phyloP scores from a whole-genome alignment of 1,139 yeast genomes.

The Lodderomyces beijingensis region DNA sequence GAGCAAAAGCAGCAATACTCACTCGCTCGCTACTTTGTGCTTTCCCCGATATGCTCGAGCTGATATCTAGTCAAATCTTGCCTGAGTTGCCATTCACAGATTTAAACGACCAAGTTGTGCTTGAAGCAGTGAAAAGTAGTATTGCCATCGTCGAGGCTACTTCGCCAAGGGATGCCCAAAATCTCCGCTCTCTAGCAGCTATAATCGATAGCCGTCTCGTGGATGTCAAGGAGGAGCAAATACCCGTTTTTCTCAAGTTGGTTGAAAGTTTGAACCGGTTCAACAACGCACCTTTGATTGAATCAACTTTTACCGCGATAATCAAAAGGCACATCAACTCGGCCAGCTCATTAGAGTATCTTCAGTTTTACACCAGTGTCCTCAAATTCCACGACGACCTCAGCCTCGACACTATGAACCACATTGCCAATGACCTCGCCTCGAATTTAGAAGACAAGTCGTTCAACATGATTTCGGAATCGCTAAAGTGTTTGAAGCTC shows the following conservation, averaged over 20 bases:
- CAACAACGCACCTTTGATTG: constrained; percentile 17
- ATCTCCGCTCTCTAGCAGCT: constrained; percentile 13
- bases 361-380: constrained; percentile 25
- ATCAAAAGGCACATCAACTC: constrained; percentile 17
- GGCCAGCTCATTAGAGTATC: constrained; percentile 22
- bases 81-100: constrained; percentile 26
- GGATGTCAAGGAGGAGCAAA: constrained; percentile 18
- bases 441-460: constrained; percentile 33
- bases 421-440: constrained; percentile 41
- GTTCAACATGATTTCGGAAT: constrained; percentile 47
- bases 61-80: constrained; percentile 7
- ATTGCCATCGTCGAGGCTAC: constrained; percentile 24
- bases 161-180: constrained; percentile 12
- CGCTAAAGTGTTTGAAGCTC: constrained; percentile 32
- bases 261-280: constrained; percentile 26
- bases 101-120: constrained; percentile 36
- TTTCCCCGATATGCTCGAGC: constrained; percentile 22
- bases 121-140: constrained; percentile 31
- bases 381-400: constrained; percentile 12
- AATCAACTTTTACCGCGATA: constrained; percentile 18
- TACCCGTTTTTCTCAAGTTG: constrained; percentile 23
- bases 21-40: constrained; percentile 34
- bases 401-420: constrained; percentile 17
- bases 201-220: constrained; percentile 11
- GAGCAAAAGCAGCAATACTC: constrained; percentile 52